Base-by-base conservation (phyloP, 2,329 filamentous ascomycete genomes). In the Atkinsonella texensis region DNA sequence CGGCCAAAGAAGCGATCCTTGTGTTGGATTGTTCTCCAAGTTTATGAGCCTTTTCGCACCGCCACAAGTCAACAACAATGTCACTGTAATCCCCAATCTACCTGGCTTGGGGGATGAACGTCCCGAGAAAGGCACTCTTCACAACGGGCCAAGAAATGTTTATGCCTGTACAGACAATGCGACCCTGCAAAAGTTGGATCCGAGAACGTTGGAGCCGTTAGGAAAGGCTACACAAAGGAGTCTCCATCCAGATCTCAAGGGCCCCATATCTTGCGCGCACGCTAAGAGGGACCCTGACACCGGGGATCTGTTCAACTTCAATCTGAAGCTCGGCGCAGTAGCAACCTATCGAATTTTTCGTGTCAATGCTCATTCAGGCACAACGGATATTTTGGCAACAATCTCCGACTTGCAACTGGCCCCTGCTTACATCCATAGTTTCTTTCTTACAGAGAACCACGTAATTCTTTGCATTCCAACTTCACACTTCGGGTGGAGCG, bases 241-340 rank as follows among this genome's bases (percentile, higher is more conserved):
- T 2, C 71, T 94, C 13, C 83, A 94, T 62, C 83, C 85, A 0
- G 73, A 78, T 0, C 73, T 94, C 12, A 79, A 71, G 12, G 88
- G 88, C 0, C 77, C 75, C 0, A 62, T 87, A 13, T 83, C 84
- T 2, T 83, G 79, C 40, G 79, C 88, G 0, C 89, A 94, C 63
- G 80, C 84, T 0, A 81, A 84, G 51, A 76, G 78, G 0, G 87
- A 93, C 62, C 85, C 84, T 0, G 65, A 68, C 0, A 89, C 83
- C 0, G 87, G 88, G 7, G 87, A 93, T 56, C 62, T 87, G 7
- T 91, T 80, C 74, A 94, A 93, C 67, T 91, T 80, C 68, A 94
- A 94, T 60, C 76, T 90, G n/a, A 74, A 81, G 0, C 63, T 87
- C 17, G 82, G 81, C 0, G 66, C 63, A 0, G 62, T 61, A 0